These are phyloP conservation scores for Magnolia officinalis DNA, from an alignment of 164 flowering plant genomes.

Conservation along the genomic window DNA sequence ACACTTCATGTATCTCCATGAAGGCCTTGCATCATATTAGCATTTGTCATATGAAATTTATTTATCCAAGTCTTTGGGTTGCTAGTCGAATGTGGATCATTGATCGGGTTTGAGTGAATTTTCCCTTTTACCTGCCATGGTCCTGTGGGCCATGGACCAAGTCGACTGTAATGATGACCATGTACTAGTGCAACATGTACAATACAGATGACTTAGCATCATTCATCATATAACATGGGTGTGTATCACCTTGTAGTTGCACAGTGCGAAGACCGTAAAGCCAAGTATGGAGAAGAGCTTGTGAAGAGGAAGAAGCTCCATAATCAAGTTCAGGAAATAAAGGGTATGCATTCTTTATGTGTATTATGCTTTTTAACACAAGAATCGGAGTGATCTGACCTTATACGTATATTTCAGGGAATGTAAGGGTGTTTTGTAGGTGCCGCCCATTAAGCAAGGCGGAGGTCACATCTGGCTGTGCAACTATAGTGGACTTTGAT, in stretches of 20 bases:
- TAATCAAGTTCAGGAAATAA: constrained; percentile 71
- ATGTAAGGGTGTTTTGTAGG: constrained; percentile 88
- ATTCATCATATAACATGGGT: not conserved
- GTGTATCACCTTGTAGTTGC: constrained; percentile 41
- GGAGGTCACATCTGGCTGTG: constrained; percentile 47
- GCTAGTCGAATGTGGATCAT: too few relatives aligned
- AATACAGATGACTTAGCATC: too few relatives aligned
- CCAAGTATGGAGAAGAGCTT: constrained; percentile 72
- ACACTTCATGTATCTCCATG: not conserved
- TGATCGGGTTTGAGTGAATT: too few relatives aligned
- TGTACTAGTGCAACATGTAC: too few relatives aligned
- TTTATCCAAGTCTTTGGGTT: not conserved
- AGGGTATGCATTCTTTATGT: constrained; percentile 41
- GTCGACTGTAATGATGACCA: too few relatives aligned
- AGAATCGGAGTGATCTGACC: not conserved
- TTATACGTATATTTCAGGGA: constrained; percentile 45
- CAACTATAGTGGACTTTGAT: constrained; percentile 66
- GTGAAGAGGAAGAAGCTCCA: constrained; percentile 64
- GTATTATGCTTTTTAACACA: not conserved
- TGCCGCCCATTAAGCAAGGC: constrained; percentile 74
- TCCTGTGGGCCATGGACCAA: too few relatives aligned
- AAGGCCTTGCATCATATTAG: not conserved
- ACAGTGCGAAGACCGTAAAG: constrained; percentile 84
- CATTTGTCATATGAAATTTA: not conserved
- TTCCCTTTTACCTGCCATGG: too few relatives aligned